A percentile compares a stretch with the other conserved stretches of the same genome.
Conservation (phyloP, 139 green algal species). For the Tetradesmus obliquus region DNA sequence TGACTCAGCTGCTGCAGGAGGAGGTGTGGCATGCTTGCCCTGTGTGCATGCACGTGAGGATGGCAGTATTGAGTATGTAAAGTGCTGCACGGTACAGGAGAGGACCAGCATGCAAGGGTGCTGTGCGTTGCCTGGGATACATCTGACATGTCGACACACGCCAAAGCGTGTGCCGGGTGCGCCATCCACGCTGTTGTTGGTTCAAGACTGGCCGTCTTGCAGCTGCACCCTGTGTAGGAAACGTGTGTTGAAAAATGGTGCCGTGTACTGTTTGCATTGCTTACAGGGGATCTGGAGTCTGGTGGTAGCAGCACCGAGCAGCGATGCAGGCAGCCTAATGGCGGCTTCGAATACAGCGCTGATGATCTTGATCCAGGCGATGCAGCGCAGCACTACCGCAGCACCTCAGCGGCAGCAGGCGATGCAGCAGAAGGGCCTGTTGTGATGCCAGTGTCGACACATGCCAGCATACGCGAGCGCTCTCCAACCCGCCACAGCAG, state of each 20-base stretch:
- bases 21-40: neutral
- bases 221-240: too few species aligned
- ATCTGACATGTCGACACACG: too few species aligned
- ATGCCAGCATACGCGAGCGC: neutral
- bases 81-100: too few species aligned
- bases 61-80: too few species aligned
- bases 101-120: too few species aligned
- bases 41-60: too few species aligned
- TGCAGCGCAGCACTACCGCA: neutral
- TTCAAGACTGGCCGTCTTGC: neutral
- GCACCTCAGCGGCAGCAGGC: neutral
- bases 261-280: neutral
- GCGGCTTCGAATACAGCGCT: neutral
- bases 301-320: neutral
- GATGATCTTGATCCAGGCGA: neutral
- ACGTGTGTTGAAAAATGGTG: neutral
- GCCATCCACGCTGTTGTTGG: too few species aligned
- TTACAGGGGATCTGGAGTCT: neutral
- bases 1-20: neutral
- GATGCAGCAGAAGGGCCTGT: neutral
- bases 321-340: neutral
- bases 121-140: too few species aligned
- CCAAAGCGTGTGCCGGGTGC: too few species aligned
- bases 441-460: conserved; percentile 17
- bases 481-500: neutral